Evolutionary conservation across 345 rosid genomes (phyloP).

Genomic region (Nasturtium officinale): DNA sequence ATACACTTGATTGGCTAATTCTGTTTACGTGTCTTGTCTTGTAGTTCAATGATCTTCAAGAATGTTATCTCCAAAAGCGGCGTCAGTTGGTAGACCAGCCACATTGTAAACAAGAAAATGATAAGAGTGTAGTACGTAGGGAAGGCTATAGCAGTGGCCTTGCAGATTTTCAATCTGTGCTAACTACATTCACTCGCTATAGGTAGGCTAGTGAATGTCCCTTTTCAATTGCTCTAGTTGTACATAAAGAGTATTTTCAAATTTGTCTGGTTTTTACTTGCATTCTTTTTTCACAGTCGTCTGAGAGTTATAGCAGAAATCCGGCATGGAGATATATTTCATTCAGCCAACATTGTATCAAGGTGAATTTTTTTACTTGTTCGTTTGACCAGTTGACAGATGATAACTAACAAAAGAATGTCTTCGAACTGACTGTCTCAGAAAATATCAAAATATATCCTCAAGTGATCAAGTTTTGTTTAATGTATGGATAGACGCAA

Average conservation of each 20-base stretch:
- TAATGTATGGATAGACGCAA: slow-evolving; percentile 32
- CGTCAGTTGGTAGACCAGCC: slow-evolving; percentile 71
- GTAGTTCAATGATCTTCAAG: slow-evolving; percentile 93
- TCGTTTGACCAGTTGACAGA: slow-evolving; percentile 16
- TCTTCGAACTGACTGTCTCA: background rate
- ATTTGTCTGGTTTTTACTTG: slow-evolving; percentile 25
- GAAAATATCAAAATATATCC: background rate
- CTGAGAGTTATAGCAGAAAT: slow-evolving; percentile 95
- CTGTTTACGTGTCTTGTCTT: slow-evolving; percentile 20
- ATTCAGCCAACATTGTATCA: slow-evolving; percentile 96
- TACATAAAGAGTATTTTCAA: background rate
- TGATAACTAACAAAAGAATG: background rate
- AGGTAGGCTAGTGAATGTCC: slow-evolving; percentile 53
- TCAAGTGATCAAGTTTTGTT: slow-evolving; percentile 26
- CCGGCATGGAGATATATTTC: slow-evolving; percentile 93
- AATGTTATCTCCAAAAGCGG: slow-evolving; percentile 94
- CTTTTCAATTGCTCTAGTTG: slow-evolving; percentile 12
- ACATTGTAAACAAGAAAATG: slow-evolving; percentile 57
- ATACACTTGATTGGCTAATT: slow-evolving; percentile 26
- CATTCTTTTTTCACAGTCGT: slow-evolving; percentile 56
- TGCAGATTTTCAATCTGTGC: slow-evolving; percentile 84
- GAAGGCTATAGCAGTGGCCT: slow-evolving; percentile 90
- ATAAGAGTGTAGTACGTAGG: slow-evolving; percentile 64
- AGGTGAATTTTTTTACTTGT: slow-evolving; percentile 56
- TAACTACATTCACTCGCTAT: slow-evolving; percentile 82